phyloP scores from a whole-genome alignment of 768 basidiomycete genomes.

The Suillus occidentalis region DNA sequence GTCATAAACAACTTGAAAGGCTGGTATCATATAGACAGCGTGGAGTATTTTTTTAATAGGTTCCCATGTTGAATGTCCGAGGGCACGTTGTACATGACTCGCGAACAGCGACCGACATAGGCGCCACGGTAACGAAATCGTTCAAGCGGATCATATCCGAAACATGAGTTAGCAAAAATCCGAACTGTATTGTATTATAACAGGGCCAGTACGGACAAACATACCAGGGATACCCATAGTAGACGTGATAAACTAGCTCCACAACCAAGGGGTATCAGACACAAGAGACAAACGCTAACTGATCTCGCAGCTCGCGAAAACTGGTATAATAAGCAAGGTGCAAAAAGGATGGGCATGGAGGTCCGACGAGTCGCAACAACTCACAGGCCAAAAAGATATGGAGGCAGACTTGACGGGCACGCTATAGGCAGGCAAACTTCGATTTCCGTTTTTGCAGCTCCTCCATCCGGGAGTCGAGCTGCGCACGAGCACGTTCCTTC shows the following conservation, averaged over 20 bases:
- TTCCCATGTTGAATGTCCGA: neutral
- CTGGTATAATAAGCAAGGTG: conserved; percentile 30
- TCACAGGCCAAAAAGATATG: conserved; percentile 12
- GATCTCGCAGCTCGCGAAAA: conserved; percentile 24
- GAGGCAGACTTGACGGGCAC: conserved; percentile 10
- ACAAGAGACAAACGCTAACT: conserved; percentile 11
- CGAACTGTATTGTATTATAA: conserved; percentile 26
- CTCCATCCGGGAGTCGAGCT: conserved; percentile 86
- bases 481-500: conserved; percentile 87
- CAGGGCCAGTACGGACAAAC: conserved; percentile 20
- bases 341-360: conserved; percentile 6
- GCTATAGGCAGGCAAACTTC: conserved; percentile 87
- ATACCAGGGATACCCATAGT: conserved; percentile 31
- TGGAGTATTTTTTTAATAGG: neutral
- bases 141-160: conserved; percentile 3
- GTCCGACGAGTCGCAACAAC: conserved; percentile 4
- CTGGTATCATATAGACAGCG: neutral
- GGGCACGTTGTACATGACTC: neutral
- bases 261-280: conserved; percentile 28
- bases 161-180: conserved; percentile 14
- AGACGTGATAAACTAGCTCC: conserved; percentile 34
- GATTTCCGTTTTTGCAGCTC: conserved; percentile 84
- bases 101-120: conserved; percentile 7
- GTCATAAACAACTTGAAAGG: no score
- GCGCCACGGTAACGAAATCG: neutral